phyloP scores from a whole-genome alignment of 2,329 filamentous ascomycete genomes.

The Pseudogymnoascus sp. region DNA sequence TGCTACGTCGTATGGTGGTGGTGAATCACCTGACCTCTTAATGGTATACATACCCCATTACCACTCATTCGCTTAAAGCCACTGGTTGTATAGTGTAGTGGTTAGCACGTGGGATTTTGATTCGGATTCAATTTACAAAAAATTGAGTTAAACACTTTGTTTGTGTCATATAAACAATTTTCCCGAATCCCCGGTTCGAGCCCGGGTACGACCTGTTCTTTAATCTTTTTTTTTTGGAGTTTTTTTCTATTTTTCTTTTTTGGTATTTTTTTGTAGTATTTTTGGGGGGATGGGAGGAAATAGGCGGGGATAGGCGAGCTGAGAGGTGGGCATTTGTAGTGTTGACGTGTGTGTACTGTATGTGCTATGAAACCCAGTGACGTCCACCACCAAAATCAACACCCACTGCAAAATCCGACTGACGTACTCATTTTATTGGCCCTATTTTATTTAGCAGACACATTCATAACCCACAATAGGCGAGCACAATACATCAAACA shows the following conservation, averaged over 20 bases:
- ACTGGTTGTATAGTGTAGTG: constrained; percentile 2
- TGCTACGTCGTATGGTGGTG: too few species aligned
- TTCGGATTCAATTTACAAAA: neutral
- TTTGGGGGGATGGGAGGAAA: neutral
- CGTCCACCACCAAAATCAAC: too few species aligned
- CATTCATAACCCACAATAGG: neutral
- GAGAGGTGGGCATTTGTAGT: too few species aligned
- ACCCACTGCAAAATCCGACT: too few species aligned
- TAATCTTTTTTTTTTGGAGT: neutral
- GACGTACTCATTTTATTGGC: neutral
- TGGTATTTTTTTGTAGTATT: neutral
- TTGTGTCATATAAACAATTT: constrained; percentile 2
- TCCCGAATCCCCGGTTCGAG: constrained; percentile 4
- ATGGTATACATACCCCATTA: neutral
- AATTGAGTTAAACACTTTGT: neutral
- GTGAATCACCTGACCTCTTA: too few species aligned
- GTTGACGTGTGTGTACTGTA: too few species aligned
- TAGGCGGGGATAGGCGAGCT: neutral
- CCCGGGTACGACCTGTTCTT: constrained; percentile 1
- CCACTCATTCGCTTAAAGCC: neutral
- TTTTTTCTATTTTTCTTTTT: neutral
- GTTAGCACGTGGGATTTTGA: constrained; percentile 5
- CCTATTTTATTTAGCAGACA: neutral
- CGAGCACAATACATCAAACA: neutral
- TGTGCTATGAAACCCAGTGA: too few species aligned